Percentiles rank a stretch among this genome's conserved stretches.
Conservation (phyloP, 257 asterid species). For the Ajuga chamaepitys region DNA sequence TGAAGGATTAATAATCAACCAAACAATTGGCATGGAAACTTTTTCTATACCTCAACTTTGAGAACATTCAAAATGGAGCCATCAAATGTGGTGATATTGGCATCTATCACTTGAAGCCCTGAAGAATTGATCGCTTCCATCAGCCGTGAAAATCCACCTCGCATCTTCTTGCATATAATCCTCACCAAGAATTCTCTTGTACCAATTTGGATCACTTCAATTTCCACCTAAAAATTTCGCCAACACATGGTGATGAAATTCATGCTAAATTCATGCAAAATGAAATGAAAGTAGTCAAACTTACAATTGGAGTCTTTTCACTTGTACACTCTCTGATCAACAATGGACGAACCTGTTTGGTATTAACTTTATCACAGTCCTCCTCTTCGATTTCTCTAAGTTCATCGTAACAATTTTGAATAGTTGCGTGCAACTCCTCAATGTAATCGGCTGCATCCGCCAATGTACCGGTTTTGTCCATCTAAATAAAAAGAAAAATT, state of each 20-base stretch:
- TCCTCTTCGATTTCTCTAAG: conserved; percentile 34
- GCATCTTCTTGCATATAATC: conserved; percentile 32
- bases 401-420: conserved; percentile 31
- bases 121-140: conserved; percentile 47
- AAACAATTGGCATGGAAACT: neutral
- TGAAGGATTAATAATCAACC: too few species aligned
- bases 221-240: conserved; percentile 30
- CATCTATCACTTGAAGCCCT: conserved; percentile 59
- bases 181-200: conserved; percentile 45
- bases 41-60: conserved; percentile 49
- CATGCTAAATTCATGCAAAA: neutral
- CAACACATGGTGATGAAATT: neutral
- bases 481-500: conserved; percentile 28
- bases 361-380: conserved; percentile 12
- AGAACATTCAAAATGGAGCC: conserved; percentile 41
- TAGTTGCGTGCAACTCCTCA: conserved; percentile 36
- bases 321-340: conserved; percentile 4
- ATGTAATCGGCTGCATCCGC: conserved; percentile 71
- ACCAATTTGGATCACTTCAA: conserved; percentile 63
- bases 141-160: conserved; percentile 45
- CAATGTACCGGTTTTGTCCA: conserved; percentile 58
- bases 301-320: conserved; percentile 22
- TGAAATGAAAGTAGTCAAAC: neutral
- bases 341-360: conserved; percentile 12
- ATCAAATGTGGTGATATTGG: conserved; percentile 46